Evolutionary conservation across 1,139 yeast species (phyloP).

Genomic region (Protomyces inouyei): DNA sequence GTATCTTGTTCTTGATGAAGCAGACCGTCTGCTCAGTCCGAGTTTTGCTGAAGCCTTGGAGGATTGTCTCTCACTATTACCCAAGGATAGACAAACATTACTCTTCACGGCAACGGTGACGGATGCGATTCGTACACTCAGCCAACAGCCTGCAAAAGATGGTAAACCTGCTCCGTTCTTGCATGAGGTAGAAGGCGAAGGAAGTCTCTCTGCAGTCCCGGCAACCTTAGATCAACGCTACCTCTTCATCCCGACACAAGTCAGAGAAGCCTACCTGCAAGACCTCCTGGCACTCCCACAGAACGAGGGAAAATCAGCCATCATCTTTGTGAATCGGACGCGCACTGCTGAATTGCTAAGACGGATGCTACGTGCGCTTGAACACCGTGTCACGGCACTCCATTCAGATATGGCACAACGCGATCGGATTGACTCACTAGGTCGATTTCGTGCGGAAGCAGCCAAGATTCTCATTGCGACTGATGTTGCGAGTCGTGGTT

Average conservation of each 20-base stretch:
- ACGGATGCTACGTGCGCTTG: constrained; percentile 67
- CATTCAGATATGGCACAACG: constrained; percentile 94
- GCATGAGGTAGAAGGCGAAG: constrained; percentile 54
- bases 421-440: constrained; percentile 85
- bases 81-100: constrained; percentile 75
- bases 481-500: constrained; percentile 95
- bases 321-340: constrained; percentile 87
- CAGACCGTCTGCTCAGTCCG: constrained; percentile 80
- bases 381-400: constrained; percentile 75
- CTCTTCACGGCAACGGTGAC: constrained; percentile 95
- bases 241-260: constrained; percentile 66
- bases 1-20: constrained; percentile 89
- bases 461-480: constrained; percentile 90
- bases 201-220: constrained; percentile 64
- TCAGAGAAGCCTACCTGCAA: constrained; percentile 81
- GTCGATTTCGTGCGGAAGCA: constrained; percentile 88
- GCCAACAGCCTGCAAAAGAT: constrained; percentile 58
- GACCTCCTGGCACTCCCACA: constrained; percentile 59
- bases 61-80: constrained; percentile 63
- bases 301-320: constrained; percentile 62
- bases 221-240: constrained; percentile 57
- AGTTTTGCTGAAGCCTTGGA: constrained; percentile 77
- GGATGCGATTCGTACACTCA: constrained; percentile 77
- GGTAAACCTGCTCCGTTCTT: constrained; percentile 66
- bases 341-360: constrained; percentile 80